Conservation (phyloP, 257 asterid genomes). For the Petunia secreta region DNA sequence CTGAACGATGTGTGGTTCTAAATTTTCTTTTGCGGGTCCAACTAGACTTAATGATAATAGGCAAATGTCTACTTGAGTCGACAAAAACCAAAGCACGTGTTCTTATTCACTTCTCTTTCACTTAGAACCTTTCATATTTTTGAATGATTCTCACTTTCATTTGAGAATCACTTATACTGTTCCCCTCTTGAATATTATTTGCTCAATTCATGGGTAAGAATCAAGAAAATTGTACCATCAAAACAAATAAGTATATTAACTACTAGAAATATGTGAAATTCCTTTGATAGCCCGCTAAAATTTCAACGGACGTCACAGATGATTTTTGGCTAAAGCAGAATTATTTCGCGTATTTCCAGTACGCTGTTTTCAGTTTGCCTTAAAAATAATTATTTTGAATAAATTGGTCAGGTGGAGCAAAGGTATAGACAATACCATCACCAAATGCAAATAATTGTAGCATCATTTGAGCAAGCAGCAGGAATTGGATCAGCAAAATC, state of each 20-base stretch:
- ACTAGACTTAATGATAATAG: constrained; percentile 2
- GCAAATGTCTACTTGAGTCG: not conserved
- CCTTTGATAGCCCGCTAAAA: no score
- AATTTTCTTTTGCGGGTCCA: not conserved
- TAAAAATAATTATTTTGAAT: not conserved
- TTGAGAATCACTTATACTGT: not conserved
- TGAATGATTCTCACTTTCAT: constrained; percentile 12
- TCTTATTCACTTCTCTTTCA: constrained; percentile 5
- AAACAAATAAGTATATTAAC: no score
- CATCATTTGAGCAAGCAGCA: constrained; percentile 68
- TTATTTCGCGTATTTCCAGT: no score
- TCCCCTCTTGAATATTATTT: not conserved
- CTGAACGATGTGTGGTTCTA: constrained; percentile 23
- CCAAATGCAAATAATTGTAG: constrained; percentile 60
- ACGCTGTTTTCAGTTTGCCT: no score
- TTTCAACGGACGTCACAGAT: no score
- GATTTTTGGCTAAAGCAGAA: no score
- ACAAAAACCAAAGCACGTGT: constrained; percentile 16
- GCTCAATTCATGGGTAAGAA: not conserved
- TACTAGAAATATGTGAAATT: no score
- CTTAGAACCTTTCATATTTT: not conserved
- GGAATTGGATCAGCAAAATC: constrained; percentile 65
- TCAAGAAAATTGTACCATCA: no score
- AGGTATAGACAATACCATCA: constrained; percentile 65
- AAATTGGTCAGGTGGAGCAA: constrained; percentile 63